These are phyloP conservation scores for Mucor indicus DNA, from an alignment of 371 early-diverging fungal genomes.

Conservation along the genomic window DNA sequence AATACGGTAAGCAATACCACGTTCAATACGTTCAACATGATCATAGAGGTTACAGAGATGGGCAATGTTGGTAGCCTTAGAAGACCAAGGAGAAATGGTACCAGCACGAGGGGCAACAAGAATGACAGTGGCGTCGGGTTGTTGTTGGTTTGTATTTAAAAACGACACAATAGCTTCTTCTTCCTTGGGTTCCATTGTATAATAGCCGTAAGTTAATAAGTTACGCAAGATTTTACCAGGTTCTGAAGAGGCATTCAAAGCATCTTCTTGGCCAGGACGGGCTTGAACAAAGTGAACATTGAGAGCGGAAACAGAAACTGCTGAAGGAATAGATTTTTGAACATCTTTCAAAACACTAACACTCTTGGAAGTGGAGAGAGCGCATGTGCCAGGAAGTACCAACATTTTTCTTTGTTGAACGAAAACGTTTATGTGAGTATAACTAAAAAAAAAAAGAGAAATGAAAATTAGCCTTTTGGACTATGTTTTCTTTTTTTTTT, in stretches of 20 bases:
- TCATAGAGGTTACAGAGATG: constrained; percentile 77
- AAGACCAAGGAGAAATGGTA: constrained; percentile 98
- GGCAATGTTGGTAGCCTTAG: constrained; percentile 96
- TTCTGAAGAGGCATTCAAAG: constrained; percentile 29
- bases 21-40: constrained; percentile 80
- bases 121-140: constrained; percentile 39
- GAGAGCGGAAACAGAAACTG: constrained; percentile 54
- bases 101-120: constrained; percentile 86
- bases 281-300: constrained; percentile 74
- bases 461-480: not conserved
- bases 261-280: constrained; percentile 35
- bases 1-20: constrained; percentile 75
- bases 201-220: constrained; percentile 46
- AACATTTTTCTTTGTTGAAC: constrained; percentile 50
- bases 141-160: constrained; percentile 22
- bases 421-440: not conserved
- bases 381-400: constrained; percentile 72
- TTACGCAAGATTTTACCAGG: constrained; percentile 44
- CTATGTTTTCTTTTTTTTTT: constrained; percentile 1
- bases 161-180: constrained; percentile 37
- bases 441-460: not conserved
- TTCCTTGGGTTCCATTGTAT: constrained; percentile 28
- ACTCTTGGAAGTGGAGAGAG: constrained; percentile 71
- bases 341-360: constrained; percentile 52
- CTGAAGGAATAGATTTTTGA: constrained; percentile 48